These are phyloP conservation scores for Naganishia sp. DNA, from an alignment of 1,284 basidiomycete genomes.

Conservation along the genomic window DNA sequence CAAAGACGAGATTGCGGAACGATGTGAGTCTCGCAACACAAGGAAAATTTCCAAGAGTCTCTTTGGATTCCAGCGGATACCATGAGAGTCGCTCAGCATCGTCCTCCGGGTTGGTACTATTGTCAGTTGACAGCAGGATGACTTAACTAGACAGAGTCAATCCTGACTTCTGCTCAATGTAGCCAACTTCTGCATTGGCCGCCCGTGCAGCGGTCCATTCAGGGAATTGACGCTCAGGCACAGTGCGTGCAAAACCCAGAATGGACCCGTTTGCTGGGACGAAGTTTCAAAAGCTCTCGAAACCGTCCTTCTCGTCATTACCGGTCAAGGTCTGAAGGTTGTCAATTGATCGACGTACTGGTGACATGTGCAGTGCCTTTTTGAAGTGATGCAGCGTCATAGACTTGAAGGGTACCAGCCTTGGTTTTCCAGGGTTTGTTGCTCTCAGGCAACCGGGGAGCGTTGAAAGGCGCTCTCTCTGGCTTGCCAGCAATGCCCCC, in stretches of 20 bases:
- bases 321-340: not conserved
- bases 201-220: not conserved
- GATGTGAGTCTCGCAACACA: too few species aligned
- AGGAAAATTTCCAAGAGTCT: too few species aligned
- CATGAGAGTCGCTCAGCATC: too few species aligned
- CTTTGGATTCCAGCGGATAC: too few species aligned
- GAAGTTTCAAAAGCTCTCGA: conserved; percentile 1
- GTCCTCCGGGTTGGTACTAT: not conserved
- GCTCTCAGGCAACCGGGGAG: too few species aligned
- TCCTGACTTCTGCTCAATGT: not conserved
- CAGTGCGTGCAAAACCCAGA: not conserved
- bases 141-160: not conserved
- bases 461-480: too few species aligned
- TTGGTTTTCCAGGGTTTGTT: conserved; percentile 8
- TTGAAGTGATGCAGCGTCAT: not conserved
- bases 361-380: not conserved
- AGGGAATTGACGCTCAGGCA: conserved; percentile 1
- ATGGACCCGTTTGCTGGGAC: not conserved
- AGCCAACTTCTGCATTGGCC: not conserved
- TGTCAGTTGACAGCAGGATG: not conserved
- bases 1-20: too few species aligned
- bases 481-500: not conserved
- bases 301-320: conserved; percentile 7
- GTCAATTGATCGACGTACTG: not conserved
- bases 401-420: conserved; percentile 2